Conservation (phyloP, 2,329 filamentous ascomycete species). For the Diaporthe vexans region DNA sequence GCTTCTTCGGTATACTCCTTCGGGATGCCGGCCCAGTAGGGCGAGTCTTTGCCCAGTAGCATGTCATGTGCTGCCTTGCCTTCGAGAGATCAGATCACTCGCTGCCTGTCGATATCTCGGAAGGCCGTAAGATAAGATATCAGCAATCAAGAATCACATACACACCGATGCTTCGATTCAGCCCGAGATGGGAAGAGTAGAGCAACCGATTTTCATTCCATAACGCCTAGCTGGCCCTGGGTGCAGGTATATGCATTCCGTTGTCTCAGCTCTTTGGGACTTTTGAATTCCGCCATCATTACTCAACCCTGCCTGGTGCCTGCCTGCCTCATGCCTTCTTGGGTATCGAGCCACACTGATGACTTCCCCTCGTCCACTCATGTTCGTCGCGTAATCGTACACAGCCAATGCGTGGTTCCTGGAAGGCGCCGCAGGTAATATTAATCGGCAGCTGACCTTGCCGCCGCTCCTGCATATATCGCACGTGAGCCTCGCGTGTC, state of each 20-base stretch:
- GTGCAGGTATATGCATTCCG: slow-evolving; percentile 10
- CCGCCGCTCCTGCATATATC: background rate
- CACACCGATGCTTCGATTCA: background rate
- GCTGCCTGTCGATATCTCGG: background rate
- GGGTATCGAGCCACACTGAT: slow-evolving; percentile 38
- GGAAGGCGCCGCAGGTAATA: slow-evolving; percentile 17
- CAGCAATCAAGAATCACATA: too few relatives aligned
- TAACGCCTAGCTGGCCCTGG: slow-evolving; percentile 31
- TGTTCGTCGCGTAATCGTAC: slow-evolving; percentile 34
- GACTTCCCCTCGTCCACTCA: slow-evolving; percentile 34
- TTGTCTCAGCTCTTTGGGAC: slow-evolving; percentile 3
- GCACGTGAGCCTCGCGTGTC: slow-evolving; percentile 1
- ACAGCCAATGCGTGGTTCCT: slow-evolving; percentile 19
- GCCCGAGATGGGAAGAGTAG: background rate
- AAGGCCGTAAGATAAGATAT: background rate
- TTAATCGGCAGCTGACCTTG: slow-evolving; percentile 13
- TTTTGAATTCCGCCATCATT: slow-evolving; percentile 31
- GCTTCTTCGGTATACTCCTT: background rate
- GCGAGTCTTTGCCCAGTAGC: background rate
- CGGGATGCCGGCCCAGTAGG: background rate
- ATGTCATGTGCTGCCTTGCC: background rate
- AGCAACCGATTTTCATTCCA: slow-evolving; percentile 11
- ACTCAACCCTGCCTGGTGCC: background rate
- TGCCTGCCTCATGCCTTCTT: slow-evolving; percentile 9
- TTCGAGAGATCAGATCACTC: background rate